These are phyloP conservation scores for Melampsora larici-populina DNA, from an alignment of 1,284 basidiomycete species.

Conservation along the genomic window DNA sequence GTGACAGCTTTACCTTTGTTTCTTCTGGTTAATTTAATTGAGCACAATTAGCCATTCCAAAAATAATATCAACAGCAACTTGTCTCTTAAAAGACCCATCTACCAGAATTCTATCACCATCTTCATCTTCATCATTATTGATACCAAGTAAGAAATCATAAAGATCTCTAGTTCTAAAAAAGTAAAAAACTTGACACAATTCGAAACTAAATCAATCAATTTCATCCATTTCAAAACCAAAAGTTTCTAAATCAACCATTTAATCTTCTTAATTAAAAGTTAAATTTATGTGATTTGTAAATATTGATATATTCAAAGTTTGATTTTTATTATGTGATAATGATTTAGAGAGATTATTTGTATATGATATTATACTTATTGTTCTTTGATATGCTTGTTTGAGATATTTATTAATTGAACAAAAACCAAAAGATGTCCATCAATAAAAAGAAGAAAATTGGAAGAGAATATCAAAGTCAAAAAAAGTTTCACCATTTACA, in stretches of 20 bases:
- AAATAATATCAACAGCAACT: conserved; percentile 80
- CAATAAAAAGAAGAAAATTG: background rate
- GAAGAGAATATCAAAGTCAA: background rate
- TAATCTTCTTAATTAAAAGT: conserved; percentile 59
- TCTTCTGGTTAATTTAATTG: conserved; percentile 85
- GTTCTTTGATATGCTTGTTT: conserved; percentile 77
- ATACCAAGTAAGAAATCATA: conserved; percentile 50
- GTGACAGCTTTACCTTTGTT: conserved; percentile 61
- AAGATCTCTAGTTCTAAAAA: conserved; percentile 71
- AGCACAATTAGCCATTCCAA: conserved; percentile 76
- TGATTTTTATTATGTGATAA: conserved; percentile 79
- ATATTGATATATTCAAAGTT: conserved; percentile 79
- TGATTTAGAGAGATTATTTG: conserved; percentile 68
- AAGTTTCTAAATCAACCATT: conserved; percentile 45
- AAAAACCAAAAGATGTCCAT: background rate
- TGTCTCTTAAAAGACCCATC: conserved; percentile 57
- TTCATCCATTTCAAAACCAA: conserved; percentile 75
- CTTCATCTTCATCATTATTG: background rate
- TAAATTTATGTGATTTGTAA: conserved; percentile 70
- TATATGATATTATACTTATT: conserved; percentile 69
- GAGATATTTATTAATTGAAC: conserved; percentile 79
- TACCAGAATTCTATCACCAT: background rate
- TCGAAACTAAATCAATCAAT: conserved; percentile 71
- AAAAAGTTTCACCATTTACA: conserved; percentile 9
- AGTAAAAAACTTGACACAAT: conserved; percentile 67